Evolutionary conservation across 2,329 filamentous ascomycete species (phyloP).

Genomic region (Annulohypoxylon truncatum): DNA sequence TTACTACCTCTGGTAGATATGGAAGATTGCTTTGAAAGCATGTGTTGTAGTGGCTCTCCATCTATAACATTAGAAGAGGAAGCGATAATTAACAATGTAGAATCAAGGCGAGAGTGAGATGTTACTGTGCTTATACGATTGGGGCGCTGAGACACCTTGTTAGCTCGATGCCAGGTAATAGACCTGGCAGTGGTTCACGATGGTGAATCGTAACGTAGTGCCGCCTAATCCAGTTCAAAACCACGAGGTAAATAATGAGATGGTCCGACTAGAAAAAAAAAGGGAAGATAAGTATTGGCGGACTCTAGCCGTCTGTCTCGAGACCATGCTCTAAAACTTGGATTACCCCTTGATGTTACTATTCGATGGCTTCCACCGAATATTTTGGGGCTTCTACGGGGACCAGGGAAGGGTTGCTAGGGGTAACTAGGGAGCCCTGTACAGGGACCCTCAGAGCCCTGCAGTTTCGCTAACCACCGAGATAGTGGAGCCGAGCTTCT

Average conservation of each 20-base stretch:
- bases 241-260: neutral
- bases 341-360: slow-evolving; percentile 23
- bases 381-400: slow-evolving; percentile 11
- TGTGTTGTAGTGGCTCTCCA: too few relatives aligned
- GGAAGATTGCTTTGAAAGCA: neutral
- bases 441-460: neutral
- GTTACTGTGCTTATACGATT: neutral
- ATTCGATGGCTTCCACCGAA: slow-evolving; percentile 13
- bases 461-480: slow-evolving; percentile 36
- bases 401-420: neutral
- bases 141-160: neutral
- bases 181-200: neutral
- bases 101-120: neutral
- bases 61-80: too few relatives aligned
- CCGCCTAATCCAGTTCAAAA: neutral
- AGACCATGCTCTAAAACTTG: slow-evolving; percentile 29
- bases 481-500: slow-evolving; percentile 15
- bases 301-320: slow-evolving; percentile 12
- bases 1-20: neutral
- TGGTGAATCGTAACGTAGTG: neutral
- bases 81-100: neutral
- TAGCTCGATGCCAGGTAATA: neutral
- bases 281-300: neutral
- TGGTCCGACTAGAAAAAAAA: neutral
- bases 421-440: slow-evolving; percentile 16